These are phyloP conservation scores for Trichoderma koningii DNA, from an alignment of 2,329 filamentous ascomycete genomes.

Conservation along the genomic window DNA sequence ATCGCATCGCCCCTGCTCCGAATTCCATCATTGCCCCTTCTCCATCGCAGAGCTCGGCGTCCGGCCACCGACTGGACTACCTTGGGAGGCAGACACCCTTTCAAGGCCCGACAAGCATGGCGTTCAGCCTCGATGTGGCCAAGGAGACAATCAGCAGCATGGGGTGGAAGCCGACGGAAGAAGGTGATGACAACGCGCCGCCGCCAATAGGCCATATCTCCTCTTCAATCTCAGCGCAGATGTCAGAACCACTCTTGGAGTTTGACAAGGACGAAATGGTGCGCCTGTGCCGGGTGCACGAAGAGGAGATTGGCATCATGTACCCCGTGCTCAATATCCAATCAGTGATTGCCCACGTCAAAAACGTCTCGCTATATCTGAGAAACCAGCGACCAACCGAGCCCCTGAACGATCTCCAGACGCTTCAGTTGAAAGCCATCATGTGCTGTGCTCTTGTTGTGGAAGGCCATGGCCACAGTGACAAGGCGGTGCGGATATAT, in stretches of 20 bases:
- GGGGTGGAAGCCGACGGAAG: constrained; percentile 72
- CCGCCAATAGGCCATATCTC: constrained; percentile 31
- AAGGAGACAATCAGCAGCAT: constrained; percentile 86
- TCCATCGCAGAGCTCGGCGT: constrained; percentile 46
- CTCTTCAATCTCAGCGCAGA: constrained; percentile 41
- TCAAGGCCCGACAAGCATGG: constrained; percentile 80
- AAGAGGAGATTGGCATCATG: constrained; percentile 91
- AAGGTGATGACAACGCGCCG: constrained; percentile 60
- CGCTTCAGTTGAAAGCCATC: constrained; percentile 78
- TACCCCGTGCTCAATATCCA: constrained; percentile 82
- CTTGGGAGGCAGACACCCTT: constrained; percentile 66
- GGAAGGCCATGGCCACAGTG: constrained; percentile 77
- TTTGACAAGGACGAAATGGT: constrained; percentile 78
- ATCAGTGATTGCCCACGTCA: constrained; percentile 68
- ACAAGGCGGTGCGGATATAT: constrained; percentile 71
- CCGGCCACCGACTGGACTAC: constrained; percentile 46
- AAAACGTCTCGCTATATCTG: constrained; percentile 70
- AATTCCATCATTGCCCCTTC: constrained; percentile 44
- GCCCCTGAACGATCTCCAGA: constrained; percentile 53
- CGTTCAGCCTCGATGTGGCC: constrained; percentile 83
- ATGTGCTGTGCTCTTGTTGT: constrained; percentile 76
- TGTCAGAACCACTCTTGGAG: constrained; percentile 74
- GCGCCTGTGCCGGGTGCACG: constrained; percentile 75
- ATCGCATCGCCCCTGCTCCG: constrained; percentile 40
- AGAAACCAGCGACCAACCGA: constrained; percentile 41